These are phyloP conservation scores for Sinapis alba DNA, from an alignment of 441 rosid genomes.

Conservation along the genomic window DNA sequence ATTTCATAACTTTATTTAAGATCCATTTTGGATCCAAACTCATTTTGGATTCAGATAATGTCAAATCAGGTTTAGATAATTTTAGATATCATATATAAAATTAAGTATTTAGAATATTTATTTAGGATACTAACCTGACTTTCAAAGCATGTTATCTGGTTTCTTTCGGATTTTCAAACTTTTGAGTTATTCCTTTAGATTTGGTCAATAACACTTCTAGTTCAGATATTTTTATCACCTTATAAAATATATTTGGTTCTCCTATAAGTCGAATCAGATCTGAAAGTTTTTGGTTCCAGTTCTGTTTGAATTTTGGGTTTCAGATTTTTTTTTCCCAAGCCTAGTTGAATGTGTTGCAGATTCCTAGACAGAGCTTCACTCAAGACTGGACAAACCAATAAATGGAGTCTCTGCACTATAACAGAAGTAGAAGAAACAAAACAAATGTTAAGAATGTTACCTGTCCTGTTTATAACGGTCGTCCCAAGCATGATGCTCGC, in stretches of 20 bases:
- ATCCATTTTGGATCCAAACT: not conserved
- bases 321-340: not conserved
- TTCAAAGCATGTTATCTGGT: not conserved
- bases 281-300: not conserved
- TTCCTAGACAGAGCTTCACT: slow-evolving; percentile 70
- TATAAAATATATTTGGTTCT: not conserved
- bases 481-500: slow-evolving; percentile 78
- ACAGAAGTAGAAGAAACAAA: slow-evolving; percentile 94
- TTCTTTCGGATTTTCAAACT: not conserved
- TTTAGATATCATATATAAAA: not conserved
- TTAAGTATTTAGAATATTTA: not conserved
- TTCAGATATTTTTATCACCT: not conserved
- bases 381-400: slow-evolving; percentile 48
- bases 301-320: not conserved
- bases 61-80: not conserved
- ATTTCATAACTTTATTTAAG: not conserved
- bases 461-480: slow-evolving; percentile 60
- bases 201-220: not conserved
- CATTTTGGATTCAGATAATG: too few species aligned
- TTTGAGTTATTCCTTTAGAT: not conserved
- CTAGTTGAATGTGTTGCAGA: slow-evolving; percentile 42
- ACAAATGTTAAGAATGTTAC: slow-evolving; percentile 86
- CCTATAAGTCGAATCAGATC: not conserved
- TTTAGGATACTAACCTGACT: not conserved
- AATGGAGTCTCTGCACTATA: slow-evolving; percentile 70